Percentiles rank a stretch among this genome's conserved stretches.
These are phyloP conservation scores for Syzygium oleosum DNA, from an alignment of 345 rosid genomes.

Conservation along the genomic window DNA sequence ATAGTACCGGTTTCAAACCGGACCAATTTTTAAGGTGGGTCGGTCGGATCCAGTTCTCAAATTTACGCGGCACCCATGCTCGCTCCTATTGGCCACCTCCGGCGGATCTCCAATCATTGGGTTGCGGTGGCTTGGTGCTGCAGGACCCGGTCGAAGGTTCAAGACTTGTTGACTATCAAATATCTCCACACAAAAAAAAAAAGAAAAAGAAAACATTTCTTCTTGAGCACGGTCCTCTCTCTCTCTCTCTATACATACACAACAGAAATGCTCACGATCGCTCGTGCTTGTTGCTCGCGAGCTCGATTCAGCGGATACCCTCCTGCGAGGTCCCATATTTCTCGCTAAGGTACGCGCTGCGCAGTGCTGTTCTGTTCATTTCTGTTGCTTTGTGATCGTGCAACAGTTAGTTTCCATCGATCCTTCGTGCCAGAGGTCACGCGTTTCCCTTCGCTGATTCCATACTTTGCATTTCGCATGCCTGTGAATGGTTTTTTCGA, in stretches of 20 bases:
- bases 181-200: no score
- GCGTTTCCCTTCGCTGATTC: not conserved
- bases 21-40: no score
- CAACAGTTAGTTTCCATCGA: not conserved
- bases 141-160: no score
- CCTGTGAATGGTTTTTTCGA: not conserved
- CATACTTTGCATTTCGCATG: not conserved
- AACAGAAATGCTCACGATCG: not conserved
- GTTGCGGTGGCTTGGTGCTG: not conserved
- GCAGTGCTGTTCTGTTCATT: not conserved
- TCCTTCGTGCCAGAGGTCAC: not conserved
- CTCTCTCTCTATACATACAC: not conserved
- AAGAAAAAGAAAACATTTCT: not conserved
- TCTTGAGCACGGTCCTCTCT: not conserved
- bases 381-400: not conserved
- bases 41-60: not conserved
- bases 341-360: not conserved
- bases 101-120: not conserved
- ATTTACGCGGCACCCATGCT: not conserved
- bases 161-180: not conserved
- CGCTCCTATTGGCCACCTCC: not conserved
- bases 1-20: accelerated
- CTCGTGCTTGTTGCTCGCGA: not conserved
- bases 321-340: not conserved
- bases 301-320: not conserved